Percentiles rank a stretch among this genome's conserved stretches.
Conservation (phyloP, 2,329 filamentous ascomycete genomes). For the Phialophora macrospora region DNA sequence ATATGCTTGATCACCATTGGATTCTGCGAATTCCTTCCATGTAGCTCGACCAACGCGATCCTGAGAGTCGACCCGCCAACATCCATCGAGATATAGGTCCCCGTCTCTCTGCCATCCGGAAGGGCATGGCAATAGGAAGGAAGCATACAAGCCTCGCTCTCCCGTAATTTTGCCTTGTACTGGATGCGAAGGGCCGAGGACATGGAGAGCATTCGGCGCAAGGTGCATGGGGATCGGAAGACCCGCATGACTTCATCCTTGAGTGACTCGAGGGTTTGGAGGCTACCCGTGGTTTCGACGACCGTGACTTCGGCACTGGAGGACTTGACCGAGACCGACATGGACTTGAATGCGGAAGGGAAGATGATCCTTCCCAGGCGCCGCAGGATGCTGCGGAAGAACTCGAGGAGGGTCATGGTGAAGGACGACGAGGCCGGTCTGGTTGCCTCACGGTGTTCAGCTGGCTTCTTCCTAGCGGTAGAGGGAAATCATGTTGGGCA, state of each 20-base stretch:
- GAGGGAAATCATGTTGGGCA: conserved; percentile 27
- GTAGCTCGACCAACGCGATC: conserved; percentile 63
- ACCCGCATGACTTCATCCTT: conserved; percentile 43
- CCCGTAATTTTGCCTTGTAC: conserved; percentile 60
- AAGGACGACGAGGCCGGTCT: not conserved
- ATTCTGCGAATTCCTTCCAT: conserved; percentile 51
- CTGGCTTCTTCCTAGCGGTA: conserved; percentile 19
- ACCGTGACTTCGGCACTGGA: conserved; percentile 29
- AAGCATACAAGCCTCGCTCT: conserved; percentile 66
- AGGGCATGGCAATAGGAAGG: conserved; percentile 68
- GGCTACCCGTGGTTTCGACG: conserved; percentile 25
- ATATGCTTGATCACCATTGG: conserved; percentile 62
- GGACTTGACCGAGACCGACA: conserved; percentile 30
- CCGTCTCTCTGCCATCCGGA: conserved; percentile 63
- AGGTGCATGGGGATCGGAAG: conserved; percentile 45
- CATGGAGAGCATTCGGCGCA: conserved; percentile 48
- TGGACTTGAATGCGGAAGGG: conserved; percentile 41
- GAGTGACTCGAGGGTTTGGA: conserved; percentile 43
- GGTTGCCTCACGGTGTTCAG: conserved; percentile 10
- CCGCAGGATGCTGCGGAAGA: conserved; percentile 37
- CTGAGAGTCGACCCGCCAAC: conserved; percentile 71
- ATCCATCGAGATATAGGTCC: conserved; percentile 66
- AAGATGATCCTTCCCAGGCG: conserved; percentile 49
- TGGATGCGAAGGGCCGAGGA: conserved; percentile 55
- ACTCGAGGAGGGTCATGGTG: conserved; percentile 35